Evolutionary conservation across 139 green algal genomes (phyloP), one percentile per base, ranked within the genome.

Genomic region (Chlamydomonas applanata): DNA sequence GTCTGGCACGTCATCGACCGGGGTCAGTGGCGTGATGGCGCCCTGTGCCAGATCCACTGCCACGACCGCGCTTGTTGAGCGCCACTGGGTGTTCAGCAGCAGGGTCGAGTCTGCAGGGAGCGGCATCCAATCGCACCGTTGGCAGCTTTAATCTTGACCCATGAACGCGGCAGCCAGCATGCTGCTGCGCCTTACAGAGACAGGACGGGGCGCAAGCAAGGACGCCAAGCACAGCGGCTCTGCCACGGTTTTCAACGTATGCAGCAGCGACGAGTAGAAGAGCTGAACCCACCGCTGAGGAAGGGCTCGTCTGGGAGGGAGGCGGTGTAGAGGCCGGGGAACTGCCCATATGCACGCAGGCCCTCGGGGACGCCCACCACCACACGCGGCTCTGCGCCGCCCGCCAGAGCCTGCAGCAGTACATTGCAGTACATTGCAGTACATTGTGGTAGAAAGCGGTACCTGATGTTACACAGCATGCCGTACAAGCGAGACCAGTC

Each of bases 61-160:
- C 24, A 93, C 46, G 7, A 97, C 84, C 0, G 86, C 86, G 20
- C 44, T 74, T 45, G 73, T 33, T 61, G 76, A 84, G 77, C 87
- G 79, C 92, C 91, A 97, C 75, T 93, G 86, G 9, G 79, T 90
- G 40, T 77, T 92, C 3, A 94, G 33, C 70, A 96, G 63, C 74
- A 96, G 60, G 9, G 75, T 79, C 72, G 52, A 35, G n/a, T 71
- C 72, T 87, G 59, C 56, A 62, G 44, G 33, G 17, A n/a, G 40
- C 11, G 40, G 40, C 7, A 49, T 49, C 7, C 40, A 49, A 11
- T 11, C 7, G 7, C 40, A 49, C 7, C 40, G 11, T 49, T 7
- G 7, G 7, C 40, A n/a, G n/a, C n/a, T n/a, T n/a, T n/a, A n/a
- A n/a, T n/a, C n/a, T n/a, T n/a, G n/a, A n/a, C n/a, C n/a, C n/a